phyloP scores from a whole-genome alignment of 768 basidiomycete genomes.

The Trametes elegans region DNA sequence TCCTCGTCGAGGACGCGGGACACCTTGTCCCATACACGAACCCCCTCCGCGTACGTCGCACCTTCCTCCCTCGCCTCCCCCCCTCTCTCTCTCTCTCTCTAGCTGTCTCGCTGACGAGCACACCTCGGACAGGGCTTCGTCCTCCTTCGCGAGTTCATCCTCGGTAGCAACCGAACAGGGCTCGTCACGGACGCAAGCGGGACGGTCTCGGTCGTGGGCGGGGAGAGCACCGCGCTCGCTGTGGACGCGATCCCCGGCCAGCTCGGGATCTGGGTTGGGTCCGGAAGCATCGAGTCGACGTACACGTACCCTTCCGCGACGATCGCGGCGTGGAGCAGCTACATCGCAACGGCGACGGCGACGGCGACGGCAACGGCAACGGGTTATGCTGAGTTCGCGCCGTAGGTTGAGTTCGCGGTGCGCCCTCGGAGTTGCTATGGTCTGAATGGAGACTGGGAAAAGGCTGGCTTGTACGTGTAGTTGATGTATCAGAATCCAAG shows the following conservation, averaged over 20 bases:
- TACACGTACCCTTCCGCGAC: slow-evolving; percentile 30
- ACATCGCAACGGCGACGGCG: slow-evolving; percentile 27
- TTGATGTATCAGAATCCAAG: too few species aligned
- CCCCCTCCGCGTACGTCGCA: slow-evolving; percentile 46
- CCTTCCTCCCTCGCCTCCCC: slow-evolving; percentile 29
- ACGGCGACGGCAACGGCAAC: neutral
- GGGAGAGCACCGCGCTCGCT: slow-evolving; percentile 46
- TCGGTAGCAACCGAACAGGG: slow-evolving; percentile 61
- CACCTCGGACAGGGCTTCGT: slow-evolving; percentile 65
- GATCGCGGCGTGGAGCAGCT: slow-evolving; percentile 32
- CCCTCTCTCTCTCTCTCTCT: neutral
- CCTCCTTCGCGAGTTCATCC: slow-evolving; percentile 64
- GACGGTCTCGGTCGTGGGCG: slow-evolving; percentile 41
- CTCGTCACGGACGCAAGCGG: slow-evolving; percentile 40
- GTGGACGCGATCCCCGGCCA: slow-evolving; percentile 51
- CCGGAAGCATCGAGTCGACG: slow-evolving; percentile 28
- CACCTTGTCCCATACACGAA: slow-evolving; percentile 39
- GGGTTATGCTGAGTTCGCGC: neutral
- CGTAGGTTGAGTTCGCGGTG: neutral
- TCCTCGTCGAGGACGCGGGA: slow-evolving; percentile 37
- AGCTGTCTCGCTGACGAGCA: too few species aligned
- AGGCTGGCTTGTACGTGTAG: too few species aligned
- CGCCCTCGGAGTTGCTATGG: too few species aligned
- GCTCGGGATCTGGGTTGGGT: slow-evolving; percentile 55
- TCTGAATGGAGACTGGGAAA: too few species aligned